These are phyloP conservation scores for Nicotiana sylvestris DNA, from an alignment of 257 asterid species.

Conservation along the genomic window DNA sequence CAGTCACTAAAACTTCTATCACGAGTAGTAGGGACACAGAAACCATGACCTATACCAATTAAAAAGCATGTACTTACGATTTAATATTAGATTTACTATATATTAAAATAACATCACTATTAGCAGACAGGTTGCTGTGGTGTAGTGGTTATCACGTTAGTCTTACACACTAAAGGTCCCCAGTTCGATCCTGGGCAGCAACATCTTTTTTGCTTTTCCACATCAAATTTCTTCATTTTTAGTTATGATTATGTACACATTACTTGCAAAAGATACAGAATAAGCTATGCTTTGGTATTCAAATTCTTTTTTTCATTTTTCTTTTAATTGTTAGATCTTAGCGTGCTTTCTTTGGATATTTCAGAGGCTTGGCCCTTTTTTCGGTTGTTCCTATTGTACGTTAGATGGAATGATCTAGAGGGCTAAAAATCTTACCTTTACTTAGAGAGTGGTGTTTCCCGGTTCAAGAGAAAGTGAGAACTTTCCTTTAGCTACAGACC, in stretches of 20 bases:
- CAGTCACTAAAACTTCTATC: too few relatives aligned
- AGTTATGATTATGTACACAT: too few relatives aligned
- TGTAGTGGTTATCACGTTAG: conserved; percentile 40
- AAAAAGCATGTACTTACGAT: too few relatives aligned
- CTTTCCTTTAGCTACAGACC: background rate
- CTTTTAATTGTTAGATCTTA: background rate
- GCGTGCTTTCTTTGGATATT: background rate
- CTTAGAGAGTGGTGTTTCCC: background rate
- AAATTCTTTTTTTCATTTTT: background rate
- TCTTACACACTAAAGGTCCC: conserved; percentile 35
- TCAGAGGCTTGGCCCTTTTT: background rate
- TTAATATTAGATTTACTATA: too few relatives aligned
- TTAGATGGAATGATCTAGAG: background rate
- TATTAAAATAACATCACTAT: background rate
- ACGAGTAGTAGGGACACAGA: too few relatives aligned
- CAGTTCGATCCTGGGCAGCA: conserved; percentile 38
- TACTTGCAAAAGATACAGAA: too few relatives aligned
- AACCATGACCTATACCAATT: too few relatives aligned
- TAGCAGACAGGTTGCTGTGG: conserved; percentile 17
- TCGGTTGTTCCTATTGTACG: background rate
- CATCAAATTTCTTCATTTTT: background rate
- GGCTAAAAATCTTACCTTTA: background rate
- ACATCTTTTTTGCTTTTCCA: background rate
- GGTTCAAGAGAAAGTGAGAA: background rate
- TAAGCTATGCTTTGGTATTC: too few relatives aligned